These are phyloP conservation scores for Mortierella hygrophila DNA, from an alignment of 192 early-diverging fungal genomes.

Conservation along the genomic window DNA sequence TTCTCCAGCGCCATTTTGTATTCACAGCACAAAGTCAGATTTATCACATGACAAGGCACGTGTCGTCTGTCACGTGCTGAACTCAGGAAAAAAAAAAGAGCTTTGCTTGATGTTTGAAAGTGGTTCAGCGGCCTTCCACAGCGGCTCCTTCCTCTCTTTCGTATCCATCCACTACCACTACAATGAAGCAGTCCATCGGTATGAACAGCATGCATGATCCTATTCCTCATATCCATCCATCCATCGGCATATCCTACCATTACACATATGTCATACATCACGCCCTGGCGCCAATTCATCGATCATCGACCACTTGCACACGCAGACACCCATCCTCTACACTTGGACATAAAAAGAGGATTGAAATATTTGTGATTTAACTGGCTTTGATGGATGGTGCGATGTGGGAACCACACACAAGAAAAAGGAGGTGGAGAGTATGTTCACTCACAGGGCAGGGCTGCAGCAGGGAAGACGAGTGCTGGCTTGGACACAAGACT, in stretches of 20 bases:
- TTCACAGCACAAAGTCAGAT: background rate
- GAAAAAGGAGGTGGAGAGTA: no score
- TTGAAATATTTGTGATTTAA: no score
- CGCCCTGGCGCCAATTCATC: no score
- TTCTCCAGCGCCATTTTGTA: background rate
- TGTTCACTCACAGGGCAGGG: background rate
- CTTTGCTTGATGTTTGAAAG: no score
- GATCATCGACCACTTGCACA: no score
- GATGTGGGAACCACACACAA: no score
- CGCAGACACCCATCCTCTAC: no score
- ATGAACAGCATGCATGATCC: background rate
- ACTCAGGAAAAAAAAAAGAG: no score
- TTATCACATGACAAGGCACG: background rate
- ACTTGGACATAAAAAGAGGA: no score
- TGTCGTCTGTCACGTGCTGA: no score
- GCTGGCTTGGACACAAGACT: background rate
- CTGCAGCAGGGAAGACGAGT: background rate
- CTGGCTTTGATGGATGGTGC: no score
- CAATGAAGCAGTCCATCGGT: slow-evolving; percentile 3
- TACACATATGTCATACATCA: no score
- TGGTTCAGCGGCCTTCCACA: background rate
- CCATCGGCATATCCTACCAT: background rate
- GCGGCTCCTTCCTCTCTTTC: background rate
- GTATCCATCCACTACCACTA: background rate
- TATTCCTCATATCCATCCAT: background rate